phyloP scores from a whole-genome alignment of 768 basidiomycete genomes.

The Suillus weaverae region DNA sequence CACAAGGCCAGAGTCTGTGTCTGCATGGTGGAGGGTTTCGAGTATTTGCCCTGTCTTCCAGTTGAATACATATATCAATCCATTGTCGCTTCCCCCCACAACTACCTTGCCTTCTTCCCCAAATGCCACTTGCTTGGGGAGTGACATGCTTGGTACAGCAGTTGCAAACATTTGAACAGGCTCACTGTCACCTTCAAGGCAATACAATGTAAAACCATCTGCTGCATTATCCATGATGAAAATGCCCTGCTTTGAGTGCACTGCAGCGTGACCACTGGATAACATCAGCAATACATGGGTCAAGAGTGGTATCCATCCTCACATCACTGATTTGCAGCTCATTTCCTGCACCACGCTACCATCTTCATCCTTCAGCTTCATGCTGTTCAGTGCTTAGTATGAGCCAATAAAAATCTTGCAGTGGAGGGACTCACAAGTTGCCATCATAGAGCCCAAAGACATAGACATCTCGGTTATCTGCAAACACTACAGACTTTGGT shows the following conservation, averaged over 20 bases:
- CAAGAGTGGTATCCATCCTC: neutral
- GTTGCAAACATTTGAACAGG: too few relatives aligned
- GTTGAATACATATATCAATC: too few relatives aligned
- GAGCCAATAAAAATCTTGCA: neutral
- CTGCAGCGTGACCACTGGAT: too few relatives aligned
- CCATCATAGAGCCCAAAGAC: slow-evolving; percentile 14
- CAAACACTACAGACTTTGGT: slow-evolving; percentile 6
- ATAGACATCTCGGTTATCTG: neutral
- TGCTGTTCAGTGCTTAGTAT: neutral
- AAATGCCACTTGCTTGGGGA: too few relatives aligned
- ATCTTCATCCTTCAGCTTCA: slow-evolving; percentile 7
- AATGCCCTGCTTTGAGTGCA: too few relatives aligned
- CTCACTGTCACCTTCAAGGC: too few relatives aligned
- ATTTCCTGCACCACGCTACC: slow-evolving; percentile 8
- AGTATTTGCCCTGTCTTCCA: neutral
- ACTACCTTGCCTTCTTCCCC: too few relatives aligned
- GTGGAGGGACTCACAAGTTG: slow-evolving; percentile 11
- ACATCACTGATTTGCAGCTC: slow-evolving; percentile 11
- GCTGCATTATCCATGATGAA: too few relatives aligned
- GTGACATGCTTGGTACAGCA: too few relatives aligned
- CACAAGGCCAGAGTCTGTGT: neutral
- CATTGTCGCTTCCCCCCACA: too few relatives aligned
- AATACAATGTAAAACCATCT: too few relatives aligned
- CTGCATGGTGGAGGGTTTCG: neutral
- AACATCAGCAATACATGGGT: neutral